phyloP scores from a whole-genome alignment of 2,329 filamentous ascomycete genomes.

The Aspergillus oerlinghausenensis region DNA sequence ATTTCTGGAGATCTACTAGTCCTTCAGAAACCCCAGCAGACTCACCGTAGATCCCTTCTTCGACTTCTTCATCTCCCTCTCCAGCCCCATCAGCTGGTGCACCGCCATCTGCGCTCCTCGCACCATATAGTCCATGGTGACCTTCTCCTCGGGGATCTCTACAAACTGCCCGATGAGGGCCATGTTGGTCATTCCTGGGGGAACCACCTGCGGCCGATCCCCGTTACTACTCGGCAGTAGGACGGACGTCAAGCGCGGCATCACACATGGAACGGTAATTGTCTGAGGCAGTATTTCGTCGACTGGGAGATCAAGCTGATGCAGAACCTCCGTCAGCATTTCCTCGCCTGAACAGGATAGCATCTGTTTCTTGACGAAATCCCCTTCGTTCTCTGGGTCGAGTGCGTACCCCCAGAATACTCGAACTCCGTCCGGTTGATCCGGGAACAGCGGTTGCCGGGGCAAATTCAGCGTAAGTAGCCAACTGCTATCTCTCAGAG shows the following conservation, averaged over 20 bases:
- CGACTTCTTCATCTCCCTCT: slow-evolving; percentile 6
- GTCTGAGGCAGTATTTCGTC: slow-evolving; percentile 24
- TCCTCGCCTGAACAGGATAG: slow-evolving; percentile 38
- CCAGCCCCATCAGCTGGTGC: slow-evolving; percentile 23
- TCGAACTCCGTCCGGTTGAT: slow-evolving; percentile 30
- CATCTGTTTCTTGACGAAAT: slow-evolving; percentile 40
- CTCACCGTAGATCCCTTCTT: background rate
- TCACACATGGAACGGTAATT: slow-evolving; percentile 35
- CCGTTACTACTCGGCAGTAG: slow-evolving; percentile 32
- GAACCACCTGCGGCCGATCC: slow-evolving; percentile 40
- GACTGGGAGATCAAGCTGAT: slow-evolving; percentile 34
- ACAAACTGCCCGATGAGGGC: slow-evolving; percentile 42
- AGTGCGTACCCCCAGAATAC: slow-evolving; percentile 42
- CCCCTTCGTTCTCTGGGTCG: slow-evolving; percentile 33
- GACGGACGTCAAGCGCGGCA: slow-evolving; percentile 38
- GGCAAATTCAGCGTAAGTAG: slow-evolving; percentile 39
- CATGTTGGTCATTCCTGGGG: slow-evolving; percentile 33
- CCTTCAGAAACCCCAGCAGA: background rate
- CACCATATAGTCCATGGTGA: slow-evolving; percentile 39
- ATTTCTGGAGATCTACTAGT: background rate
- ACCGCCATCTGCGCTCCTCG: slow-evolving; percentile 36
- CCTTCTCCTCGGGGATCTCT: slow-evolving; percentile 37
- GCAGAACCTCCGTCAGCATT: slow-evolving; percentile 37
- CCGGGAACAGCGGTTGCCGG: slow-evolving; percentile 39
- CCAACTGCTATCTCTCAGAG: slow-evolving; percentile 40